Base-by-base conservation (phyloP, 2,329 filamentous ascomycete species). In the Ambrosiella cleistominuta region DNA sequence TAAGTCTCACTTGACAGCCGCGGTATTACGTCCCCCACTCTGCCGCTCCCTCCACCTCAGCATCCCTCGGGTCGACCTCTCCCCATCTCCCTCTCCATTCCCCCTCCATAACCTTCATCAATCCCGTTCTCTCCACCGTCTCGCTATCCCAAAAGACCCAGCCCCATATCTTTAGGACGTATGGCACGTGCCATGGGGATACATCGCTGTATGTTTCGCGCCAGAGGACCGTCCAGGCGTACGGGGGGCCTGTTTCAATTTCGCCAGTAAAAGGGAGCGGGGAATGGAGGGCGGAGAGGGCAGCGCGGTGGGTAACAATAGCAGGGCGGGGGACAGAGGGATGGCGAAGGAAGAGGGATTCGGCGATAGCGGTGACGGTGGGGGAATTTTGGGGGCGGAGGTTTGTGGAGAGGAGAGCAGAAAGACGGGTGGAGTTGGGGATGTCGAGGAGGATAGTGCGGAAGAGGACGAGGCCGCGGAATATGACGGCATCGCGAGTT, bases 31-130 rank as follows among this genome's bases (percentile, higher is more conserved):
- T 5, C 27, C 27, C 27, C 9, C 36, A n/a, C 44, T 19, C 17
- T 11, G n/a, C 44, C 44, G 9, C 37, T 7, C 13, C 36, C 17
- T 12, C 53, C 19, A 39, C 7, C 17, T 17, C 39, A 2, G 40
- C 37, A 53, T 61, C 59, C 3, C 59, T 49, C 38, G 56, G 56
- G 27, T 61, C 59, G 7, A 42, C 40, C 17, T 37, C 47, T 1
- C 59, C 53, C 59, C 59, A 61, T 1, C 59, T 36, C 9, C 56
- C 44, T 27, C 56, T 55, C 59, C 59, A 61, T 19, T 61, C 59
- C 6, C 38, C 44, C 12, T 44, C 37, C 38, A 61, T 57, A 17
- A 17, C 36, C 38, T 36, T 37, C 45, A 57, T 19, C 27, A 61
- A 38, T 6, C 56, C 52, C 7, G 56, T 44, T 15, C 17, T 35